These are phyloP conservation scores for Ceratocystis albifundus DNA, from an alignment of 2,329 filamentous ascomycete genomes.

Conservation along the genomic window DNA sequence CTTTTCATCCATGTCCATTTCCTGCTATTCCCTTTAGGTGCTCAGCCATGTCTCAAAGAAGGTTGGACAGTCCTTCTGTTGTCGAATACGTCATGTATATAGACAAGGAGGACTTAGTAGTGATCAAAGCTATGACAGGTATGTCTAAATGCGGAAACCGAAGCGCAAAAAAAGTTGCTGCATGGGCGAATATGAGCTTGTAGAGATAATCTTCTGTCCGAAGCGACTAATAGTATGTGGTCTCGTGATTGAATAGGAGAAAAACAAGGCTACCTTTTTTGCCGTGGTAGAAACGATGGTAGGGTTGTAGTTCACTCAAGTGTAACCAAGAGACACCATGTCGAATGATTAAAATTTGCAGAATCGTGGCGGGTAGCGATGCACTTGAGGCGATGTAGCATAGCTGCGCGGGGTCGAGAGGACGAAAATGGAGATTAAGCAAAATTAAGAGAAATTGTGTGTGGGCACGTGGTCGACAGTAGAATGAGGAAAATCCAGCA, in stretches of 20 bases:
- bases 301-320: neutral
- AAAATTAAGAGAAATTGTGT: neutral
- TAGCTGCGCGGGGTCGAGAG: slow-evolving; percentile 9
- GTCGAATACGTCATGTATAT: slow-evolving; percentile 4
- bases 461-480: slow-evolving; percentile 6
- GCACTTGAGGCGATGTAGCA: neutral
- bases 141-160: slow-evolving; percentile 2
- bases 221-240: neutral
- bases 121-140: neutral
- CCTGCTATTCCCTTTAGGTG: neutral
- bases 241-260: neutral
- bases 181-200: neutral
- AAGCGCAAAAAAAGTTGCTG: neutral
- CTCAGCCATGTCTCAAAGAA: slow-evolving; percentile 6
- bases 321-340: neutral
- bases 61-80: slow-evolving; percentile 13
- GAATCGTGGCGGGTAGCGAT: slow-evolving; percentile 1
- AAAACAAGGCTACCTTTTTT: neutral
- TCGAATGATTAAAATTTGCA: neutral
- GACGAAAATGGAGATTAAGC: slow-evolving; percentile 1
- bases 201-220: neutral
- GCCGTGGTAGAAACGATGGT: neutral
- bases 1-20: neutral
- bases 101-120: neutral
- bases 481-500: neutral